These are phyloP conservation scores for Podospora comata DNA, from an alignment of 495 filamentous ascomycete species.

Conservation along the genomic window DNA sequence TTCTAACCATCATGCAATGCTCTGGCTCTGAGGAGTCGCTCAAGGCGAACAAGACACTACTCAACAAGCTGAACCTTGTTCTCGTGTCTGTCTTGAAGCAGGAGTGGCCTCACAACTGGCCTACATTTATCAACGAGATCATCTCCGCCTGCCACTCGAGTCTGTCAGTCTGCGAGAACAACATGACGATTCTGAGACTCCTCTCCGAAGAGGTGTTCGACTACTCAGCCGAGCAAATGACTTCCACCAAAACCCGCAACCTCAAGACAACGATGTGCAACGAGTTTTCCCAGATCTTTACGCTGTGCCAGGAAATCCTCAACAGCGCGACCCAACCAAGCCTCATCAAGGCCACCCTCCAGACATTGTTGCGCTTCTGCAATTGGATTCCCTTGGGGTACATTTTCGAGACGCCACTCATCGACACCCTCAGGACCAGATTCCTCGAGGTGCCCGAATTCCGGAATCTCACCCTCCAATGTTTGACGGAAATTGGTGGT, in stretches of 20 bases:
- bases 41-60: constrained; percentile 72
- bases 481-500: constrained; percentile 93
- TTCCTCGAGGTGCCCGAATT: constrained; percentile 92
- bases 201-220: constrained; percentile 98
- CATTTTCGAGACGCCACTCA: constrained; percentile 95
- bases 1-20: constrained; percentile 92
- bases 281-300: constrained; percentile 96
- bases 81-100: constrained; percentile 97
- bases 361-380: constrained; percentile 90
- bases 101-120: constrained; percentile 99
- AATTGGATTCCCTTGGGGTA: constrained; percentile 99
- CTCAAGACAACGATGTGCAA: constrained; percentile 97
- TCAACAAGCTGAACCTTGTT: constrained; percentile 97
- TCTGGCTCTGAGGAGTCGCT: constrained; percentile 85
- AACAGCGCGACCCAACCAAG: constrained; percentile 82
- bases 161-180: constrained; percentile 97
- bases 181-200: constrained; percentile 95
- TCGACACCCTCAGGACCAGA: constrained; percentile 84
- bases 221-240: constrained; percentile 98
- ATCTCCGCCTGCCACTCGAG: constrained; percentile 91
- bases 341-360: constrained; percentile 87
- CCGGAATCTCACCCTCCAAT: constrained; percentile 93
- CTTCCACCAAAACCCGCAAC: constrained; percentile 89
- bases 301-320: constrained; percentile 90
- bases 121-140: constrained; percentile 99